phyloP scores from a whole-genome alignment of 371 early-diverging fungal species.

The Mucor circinelloides region DNA sequence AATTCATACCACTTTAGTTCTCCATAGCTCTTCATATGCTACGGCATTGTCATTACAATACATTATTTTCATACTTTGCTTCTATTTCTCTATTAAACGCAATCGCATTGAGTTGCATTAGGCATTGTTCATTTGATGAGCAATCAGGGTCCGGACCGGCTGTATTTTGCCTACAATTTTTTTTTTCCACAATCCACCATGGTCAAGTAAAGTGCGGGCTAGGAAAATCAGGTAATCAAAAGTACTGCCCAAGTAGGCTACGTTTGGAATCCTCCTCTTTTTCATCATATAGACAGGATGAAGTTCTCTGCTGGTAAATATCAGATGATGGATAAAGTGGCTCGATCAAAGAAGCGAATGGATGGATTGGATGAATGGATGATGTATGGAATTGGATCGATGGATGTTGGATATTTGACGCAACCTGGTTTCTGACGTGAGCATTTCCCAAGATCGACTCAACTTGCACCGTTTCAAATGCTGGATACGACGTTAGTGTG shows the following conservation, averaged over 20 bases:
- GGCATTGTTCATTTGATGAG: not conserved
- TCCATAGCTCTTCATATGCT: too few species aligned
- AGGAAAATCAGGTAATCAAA: conserved; percentile 12
- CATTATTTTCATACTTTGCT: too few species aligned
- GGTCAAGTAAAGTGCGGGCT: not conserved
- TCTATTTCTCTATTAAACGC: too few species aligned
- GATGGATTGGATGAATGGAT: conserved; percentile 20
- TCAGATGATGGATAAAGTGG: not conserved
- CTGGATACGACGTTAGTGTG: not conserved
- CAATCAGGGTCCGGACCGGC: conserved; percentile 1
- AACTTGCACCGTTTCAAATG: not conserved
- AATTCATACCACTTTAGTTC: too few species aligned
- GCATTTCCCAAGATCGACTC: not conserved
- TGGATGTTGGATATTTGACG: not conserved
- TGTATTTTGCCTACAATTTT: not conserved
- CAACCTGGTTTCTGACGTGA: not conserved
- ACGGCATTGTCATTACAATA: too few species aligned
- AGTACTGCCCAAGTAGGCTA: conserved; percentile 15
- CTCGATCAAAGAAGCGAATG: conserved; percentile 17
- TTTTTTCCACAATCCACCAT: not conserved
- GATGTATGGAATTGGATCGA: not conserved
- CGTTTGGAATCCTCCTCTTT: conserved; percentile 23
- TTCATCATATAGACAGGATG: conserved; percentile 34
- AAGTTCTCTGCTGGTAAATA: conserved; percentile 42
- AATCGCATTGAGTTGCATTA: too few species aligned